Evolutionary conservation across 352 stramenopile genomes (phyloP).

Genomic region (Pythium aristosporum): DNA sequence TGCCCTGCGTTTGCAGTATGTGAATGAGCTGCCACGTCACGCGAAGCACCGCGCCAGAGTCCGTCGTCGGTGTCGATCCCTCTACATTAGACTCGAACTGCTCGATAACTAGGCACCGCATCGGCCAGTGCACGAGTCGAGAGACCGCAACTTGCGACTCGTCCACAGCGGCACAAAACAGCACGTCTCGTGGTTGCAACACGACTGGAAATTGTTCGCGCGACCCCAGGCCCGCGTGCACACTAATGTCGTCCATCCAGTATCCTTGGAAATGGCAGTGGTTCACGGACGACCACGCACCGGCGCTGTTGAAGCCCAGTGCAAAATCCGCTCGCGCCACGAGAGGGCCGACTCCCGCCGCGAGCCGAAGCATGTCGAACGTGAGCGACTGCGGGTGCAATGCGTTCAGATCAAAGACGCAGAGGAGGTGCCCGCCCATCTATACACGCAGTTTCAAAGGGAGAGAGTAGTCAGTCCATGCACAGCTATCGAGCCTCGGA

Average conservation of each 20-base stretch:
- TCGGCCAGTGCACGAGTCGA: slow-evolving; percentile 43
- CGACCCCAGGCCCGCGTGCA: not conserved
- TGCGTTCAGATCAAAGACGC: slow-evolving; percentile 41
- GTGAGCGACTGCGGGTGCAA: slow-evolving; percentile 17
- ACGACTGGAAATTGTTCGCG: slow-evolving; percentile 42
- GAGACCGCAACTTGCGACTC: slow-evolving; percentile 21
- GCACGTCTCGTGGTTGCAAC: slow-evolving; percentile 31
- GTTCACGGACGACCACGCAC: slow-evolving; percentile 78
- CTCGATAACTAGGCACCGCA: slow-evolving; percentile 45
- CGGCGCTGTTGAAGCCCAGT: slow-evolving; percentile 67
- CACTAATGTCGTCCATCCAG: slow-evolving; percentile 35
- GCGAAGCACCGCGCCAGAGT: not conserved
- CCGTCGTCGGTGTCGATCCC: not conserved
- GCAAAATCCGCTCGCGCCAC: slow-evolving; percentile 41
- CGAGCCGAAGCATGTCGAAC: slow-evolving; percentile 3
- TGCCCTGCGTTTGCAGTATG: slow-evolving; percentile 34
- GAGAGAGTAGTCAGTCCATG: not conserved
- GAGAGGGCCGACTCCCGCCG: slow-evolving; percentile 25
- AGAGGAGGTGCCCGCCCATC: slow-evolving; percentile 63
- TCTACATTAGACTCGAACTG: not conserved
- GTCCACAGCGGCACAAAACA: slow-evolving; percentile 21
- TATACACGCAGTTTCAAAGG: slow-evolving; percentile 13
- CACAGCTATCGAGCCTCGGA: not conserved
- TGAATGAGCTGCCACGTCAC: slow-evolving; percentile 41
- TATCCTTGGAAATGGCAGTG: slow-evolving; percentile 75